phyloP scores from a whole-genome alignment of 768 basidiomycete species.

The Myochromella boudieri region DNA sequence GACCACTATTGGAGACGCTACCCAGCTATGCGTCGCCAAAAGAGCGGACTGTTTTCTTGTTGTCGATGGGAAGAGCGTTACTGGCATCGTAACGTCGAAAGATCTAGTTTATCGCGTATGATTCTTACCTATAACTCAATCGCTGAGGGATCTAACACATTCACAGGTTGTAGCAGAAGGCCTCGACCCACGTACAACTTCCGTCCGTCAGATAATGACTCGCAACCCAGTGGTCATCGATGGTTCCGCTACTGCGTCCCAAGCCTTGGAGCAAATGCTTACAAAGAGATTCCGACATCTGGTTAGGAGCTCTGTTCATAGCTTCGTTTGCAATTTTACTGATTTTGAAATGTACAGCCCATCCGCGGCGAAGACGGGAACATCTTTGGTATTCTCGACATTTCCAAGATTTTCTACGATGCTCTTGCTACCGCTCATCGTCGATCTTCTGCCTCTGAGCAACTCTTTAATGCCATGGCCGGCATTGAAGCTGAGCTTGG shows the following conservation, averaged over 20 bases:
- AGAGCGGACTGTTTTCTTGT: slow-evolving; percentile 3
- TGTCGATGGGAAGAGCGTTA: neutral
- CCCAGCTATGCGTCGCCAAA: neutral
- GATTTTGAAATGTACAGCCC: neutral
- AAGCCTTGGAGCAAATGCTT: slow-evolving; percentile 5
- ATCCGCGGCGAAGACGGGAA: neutral
- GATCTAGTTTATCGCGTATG: slow-evolving; percentile 8
- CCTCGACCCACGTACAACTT: slow-evolving; percentile 6
- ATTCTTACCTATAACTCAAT: no score
- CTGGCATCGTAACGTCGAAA: slow-evolving; percentile 6
- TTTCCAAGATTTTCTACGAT: slow-evolving; percentile 5
- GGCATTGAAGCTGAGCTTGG: neutral
- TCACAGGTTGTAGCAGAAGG: slow-evolving; percentile 6
- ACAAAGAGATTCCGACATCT: slow-evolving; percentile 7
- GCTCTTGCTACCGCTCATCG: neutral
- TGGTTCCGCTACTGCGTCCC: neutral
- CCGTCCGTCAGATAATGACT: slow-evolving; percentile 7
- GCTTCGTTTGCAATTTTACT: no score
- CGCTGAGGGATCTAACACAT: no score
- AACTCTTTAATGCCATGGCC: slow-evolving; percentile 2
- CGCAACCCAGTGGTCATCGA: neutral
- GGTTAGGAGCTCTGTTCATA: neutral
- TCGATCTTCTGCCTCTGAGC: neutral
- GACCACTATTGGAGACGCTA: neutral
- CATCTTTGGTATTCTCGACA: neutral